Conservation (phyloP, 441 rosid species). For the Syzygium malaccense region DNA sequence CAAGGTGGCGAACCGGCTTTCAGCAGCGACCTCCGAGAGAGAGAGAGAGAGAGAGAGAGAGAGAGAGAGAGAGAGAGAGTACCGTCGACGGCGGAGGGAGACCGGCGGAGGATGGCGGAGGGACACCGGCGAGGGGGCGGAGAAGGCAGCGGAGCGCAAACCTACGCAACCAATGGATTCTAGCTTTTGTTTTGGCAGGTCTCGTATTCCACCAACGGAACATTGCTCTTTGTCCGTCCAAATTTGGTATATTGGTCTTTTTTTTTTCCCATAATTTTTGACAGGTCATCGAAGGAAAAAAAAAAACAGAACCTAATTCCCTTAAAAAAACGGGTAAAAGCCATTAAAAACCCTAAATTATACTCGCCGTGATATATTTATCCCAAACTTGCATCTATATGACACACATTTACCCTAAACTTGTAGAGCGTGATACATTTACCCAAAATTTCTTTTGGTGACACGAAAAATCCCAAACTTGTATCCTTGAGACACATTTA, state of each 20-base stretch:
- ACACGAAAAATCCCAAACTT: rapidly evolving
- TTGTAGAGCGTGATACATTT: neutral
- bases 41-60: neutral
- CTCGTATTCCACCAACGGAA: neutral
- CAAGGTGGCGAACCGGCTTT: neutral
- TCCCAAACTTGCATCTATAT: rapidly evolving
- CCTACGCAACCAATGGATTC: neutral
- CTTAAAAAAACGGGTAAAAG: neutral
- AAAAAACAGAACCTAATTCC: too few relatives aligned
- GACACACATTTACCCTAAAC: too few relatives aligned
- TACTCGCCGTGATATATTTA: rapidly evolving
- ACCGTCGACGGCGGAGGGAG: neutral
- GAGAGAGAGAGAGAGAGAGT: too few relatives aligned
- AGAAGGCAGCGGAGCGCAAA: neutral
- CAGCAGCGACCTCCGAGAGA: neutral
- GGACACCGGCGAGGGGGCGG: neutral
- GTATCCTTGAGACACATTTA: rapidly evolving
- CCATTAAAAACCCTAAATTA: rapidly evolving
- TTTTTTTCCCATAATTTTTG: neutral
- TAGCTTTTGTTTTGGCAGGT: neutral
- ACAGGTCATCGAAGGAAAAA: too few relatives aligned
- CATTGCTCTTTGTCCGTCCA: neutral
- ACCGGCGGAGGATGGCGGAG: neutral
- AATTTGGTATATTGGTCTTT: neutral
- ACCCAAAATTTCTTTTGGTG: rapidly evolving